Conservation (phyloP, 169 alveolate genomes). For the Cryptosporidium meleagridis region DNA sequence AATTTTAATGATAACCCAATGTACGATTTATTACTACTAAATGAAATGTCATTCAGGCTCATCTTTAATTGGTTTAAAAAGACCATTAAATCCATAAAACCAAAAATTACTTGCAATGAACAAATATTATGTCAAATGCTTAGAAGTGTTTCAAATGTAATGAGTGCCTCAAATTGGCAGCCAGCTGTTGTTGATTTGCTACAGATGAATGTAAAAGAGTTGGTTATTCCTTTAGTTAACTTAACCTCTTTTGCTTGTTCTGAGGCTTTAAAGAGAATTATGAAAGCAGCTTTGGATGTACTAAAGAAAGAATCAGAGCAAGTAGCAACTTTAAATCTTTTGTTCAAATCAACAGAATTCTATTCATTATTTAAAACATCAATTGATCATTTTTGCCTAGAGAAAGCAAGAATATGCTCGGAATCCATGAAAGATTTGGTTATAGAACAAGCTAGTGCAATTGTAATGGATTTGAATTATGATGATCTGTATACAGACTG, state of each 20-base stretch:
- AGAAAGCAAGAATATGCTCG: conserved; percentile 86
- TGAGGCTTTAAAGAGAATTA: conserved; percentile 85
- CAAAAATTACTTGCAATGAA: not conserved
- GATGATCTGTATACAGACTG: not conserved
- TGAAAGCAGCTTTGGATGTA: conserved; percentile 85
- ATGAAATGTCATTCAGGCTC: no score
- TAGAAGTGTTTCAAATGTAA: conserved; percentile 87
- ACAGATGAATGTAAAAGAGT: conserved; percentile 86
- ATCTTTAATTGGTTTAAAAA: no score
- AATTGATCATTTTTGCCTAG: conserved; percentile 84
- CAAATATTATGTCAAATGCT: conserved; percentile 82
- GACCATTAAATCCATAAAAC: not conserved
- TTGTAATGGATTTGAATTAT: conserved; percentile 84
- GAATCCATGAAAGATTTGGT: conserved; percentile 87
- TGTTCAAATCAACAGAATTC: conserved; percentile 81
- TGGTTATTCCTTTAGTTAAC: conserved; percentile 81
- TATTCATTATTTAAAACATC: conserved; percentile 81
- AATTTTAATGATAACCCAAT: no score
- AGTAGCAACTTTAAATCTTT: conserved; percentile 78
- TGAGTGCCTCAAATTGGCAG: conserved; percentile 89
- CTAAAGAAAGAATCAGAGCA: conserved; percentile 81
- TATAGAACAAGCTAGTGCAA: conserved; percentile 86
- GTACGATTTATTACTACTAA: no score
- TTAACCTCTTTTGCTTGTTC: conserved; percentile 87
- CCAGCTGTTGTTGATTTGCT: conserved; percentile 88